Percentiles rank a stretch among this genome's conserved stretches.
Evolutionary conservation across 768 basidiomycete genomes (phyloP).

Genomic region (Naganishia kalamii): DNA sequence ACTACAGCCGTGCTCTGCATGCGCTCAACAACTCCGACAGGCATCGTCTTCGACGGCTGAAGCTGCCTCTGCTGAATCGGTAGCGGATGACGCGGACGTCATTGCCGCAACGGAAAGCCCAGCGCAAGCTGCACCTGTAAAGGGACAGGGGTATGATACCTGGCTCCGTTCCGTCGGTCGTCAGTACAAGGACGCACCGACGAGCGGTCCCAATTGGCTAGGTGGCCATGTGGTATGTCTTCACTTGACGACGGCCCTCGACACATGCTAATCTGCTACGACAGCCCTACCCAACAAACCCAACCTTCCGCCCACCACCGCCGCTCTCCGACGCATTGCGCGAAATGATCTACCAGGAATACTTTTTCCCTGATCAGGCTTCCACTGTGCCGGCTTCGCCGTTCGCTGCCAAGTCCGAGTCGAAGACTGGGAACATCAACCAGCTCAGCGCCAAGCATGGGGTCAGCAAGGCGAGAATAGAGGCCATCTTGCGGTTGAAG

Average conservation of each 20-base stretch:
- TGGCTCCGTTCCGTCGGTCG: conserved; percentile 31
- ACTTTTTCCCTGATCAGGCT: conserved; percentile 14
- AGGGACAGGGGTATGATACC: conserved; percentile 19
- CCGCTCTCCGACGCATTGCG: conserved; percentile 39
- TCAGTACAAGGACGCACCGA: conserved; percentile 28
- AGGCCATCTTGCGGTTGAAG: conserved; percentile 42
- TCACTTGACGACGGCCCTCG: not conserved
- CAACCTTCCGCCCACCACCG: conserved; percentile 43
- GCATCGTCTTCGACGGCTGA: conserved; percentile 9
- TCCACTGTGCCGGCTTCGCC: not conserved
- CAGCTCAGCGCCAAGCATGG: conserved; percentile 35
- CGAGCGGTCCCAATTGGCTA: conserved; percentile 39
- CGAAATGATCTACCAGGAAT: conserved; percentile 33
- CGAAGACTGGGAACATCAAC: conserved; percentile 19
- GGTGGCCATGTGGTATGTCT: conserved; percentile 38
- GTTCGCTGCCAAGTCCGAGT: not conserved
- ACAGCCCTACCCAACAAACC: conserved; percentile 43
- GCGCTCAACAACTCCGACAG: conserved; percentile 6
- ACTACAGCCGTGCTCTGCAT: conserved; percentile 12
- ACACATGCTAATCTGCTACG: not conserved
- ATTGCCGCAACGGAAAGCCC: not conserved
- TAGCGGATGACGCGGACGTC: not conserved
- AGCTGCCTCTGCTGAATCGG: not conserved
- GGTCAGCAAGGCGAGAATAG: conserved; percentile 41
- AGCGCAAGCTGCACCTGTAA: not conserved